phyloP scores from a whole-genome alignment of 345 rosid species.

The Salix caprea region DNA sequence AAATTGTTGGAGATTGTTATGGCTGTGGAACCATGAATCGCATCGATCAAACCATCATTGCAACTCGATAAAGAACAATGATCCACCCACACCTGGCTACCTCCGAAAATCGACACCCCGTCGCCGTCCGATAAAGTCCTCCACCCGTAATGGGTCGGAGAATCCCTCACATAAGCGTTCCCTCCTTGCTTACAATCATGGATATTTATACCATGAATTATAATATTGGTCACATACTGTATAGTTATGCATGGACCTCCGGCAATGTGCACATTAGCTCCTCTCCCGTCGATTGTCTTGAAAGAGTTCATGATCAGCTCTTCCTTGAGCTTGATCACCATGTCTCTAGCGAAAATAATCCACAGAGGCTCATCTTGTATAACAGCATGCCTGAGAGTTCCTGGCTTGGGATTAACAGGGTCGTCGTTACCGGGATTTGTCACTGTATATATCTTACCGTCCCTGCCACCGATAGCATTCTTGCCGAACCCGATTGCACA shows the following conservation, averaged over 20 bases:
- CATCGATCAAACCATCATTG: slow-evolving; percentile 28
- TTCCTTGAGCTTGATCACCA: slow-evolving; percentile 22
- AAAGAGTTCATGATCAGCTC: slow-evolving; percentile 31
- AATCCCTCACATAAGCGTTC: slow-evolving; percentile 29
- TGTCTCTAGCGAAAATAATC: slow-evolving; percentile 22
- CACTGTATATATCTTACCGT: slow-evolving; percentile 20
- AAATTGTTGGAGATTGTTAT: slow-evolving; percentile 27
- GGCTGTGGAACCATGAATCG: slow-evolving; percentile 28
- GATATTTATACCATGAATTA: slow-evolving; percentile 26
- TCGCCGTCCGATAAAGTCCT: slow-evolving; percentile 33
- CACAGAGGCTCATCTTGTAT: slow-evolving; percentile 26
- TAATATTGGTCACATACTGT: slow-evolving; percentile 30
- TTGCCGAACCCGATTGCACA: slow-evolving; percentile 31
- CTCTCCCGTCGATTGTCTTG: slow-evolving; percentile 32
- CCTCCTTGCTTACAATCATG: slow-evolving; percentile 31
- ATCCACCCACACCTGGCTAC: slow-evolving; percentile 33
- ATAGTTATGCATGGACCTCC: slow-evolving; percentile 30
- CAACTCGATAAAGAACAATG: slow-evolving; percentile 29
- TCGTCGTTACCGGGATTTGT: slow-evolving; percentile 15
- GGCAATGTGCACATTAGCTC: slow-evolving; percentile 25
- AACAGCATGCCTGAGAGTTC: slow-evolving; percentile 21
- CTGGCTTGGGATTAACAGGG: slow-evolving; percentile 23
- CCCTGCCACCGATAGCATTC: slow-evolving; percentile 29
- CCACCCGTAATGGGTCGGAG: slow-evolving; percentile 29
- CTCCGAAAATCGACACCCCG: slow-evolving; percentile 29